Base-by-base conservation (phyloP, 1,284 basidiomycete genomes). In the Pascua sp. region DNA sequence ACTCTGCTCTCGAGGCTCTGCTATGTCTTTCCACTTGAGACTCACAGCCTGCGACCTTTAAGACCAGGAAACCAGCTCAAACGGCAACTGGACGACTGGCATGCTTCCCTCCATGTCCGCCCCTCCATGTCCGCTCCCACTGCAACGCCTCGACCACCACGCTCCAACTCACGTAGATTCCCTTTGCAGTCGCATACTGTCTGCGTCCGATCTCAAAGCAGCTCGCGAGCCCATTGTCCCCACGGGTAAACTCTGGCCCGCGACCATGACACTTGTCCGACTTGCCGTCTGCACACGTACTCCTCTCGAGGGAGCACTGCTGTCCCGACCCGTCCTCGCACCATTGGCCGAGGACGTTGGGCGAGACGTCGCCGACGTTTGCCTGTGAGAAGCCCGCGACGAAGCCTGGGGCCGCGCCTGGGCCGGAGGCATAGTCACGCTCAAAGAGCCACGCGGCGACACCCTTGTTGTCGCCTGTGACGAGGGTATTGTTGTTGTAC, bases 381-480 rank as follows among this genome's bases (percentile, higher is more conserved):
- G 55, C 55, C 39, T 61, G 55, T n/a, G 55, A 57, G 59, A 57
- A 61, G 11, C 53, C 59, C 1, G 59, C 59, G 4, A 61, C 59
- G 16, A 61, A 61, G 24, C 43, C 50, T 1, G 47, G 51, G 32
- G 51, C 56, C 1, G 52, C 43, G 15, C 15, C 32, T 8, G 41
- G n/a, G 16, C 17, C 40, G 8, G 13, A 4, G 12, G 17, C 49
- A 12, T 18, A 53, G 13, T 49, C 53, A 17, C 42, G 24, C 43
- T 61, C 59, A 36, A 54, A 41, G 0, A 61, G 47, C 41, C 24
- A 49, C 9, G 59, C 55, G 0, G 59, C 59, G 4, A 61, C 59
- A 15, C 59, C 59, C 53, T 61, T 61, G 47, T 61, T 61, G 53
- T 61, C 59, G 13, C 59, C 59, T 0, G 52, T 54, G 11, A 61